Evolutionary conservation across 352 stramenopile genomes (phyloP).

Genomic region (Thalassiosira ordinaria): DNA sequence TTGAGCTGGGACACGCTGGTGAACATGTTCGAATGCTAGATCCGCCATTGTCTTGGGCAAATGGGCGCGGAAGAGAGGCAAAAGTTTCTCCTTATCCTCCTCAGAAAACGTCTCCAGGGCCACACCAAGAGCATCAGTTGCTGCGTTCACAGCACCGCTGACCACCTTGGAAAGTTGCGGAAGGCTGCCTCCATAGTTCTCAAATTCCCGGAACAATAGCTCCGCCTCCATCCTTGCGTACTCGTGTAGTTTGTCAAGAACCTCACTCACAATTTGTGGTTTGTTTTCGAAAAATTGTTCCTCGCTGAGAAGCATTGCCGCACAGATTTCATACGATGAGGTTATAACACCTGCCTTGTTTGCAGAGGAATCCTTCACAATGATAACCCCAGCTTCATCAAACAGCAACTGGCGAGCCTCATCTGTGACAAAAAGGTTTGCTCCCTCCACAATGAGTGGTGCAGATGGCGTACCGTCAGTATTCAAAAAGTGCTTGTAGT

Average conservation of each 20-base stretch:
- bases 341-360: slow-evolving; percentile 91
- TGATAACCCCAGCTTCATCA: slow-evolving; percentile 93
- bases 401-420: slow-evolving; percentile 94
- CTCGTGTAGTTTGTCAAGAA: slow-evolving; percentile 93
- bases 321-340: slow-evolving; percentile 89
- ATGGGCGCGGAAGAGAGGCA: slow-evolving; percentile 88
- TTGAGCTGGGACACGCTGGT: slow-evolving; percentile 91
- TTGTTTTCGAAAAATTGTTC: slow-evolving; percentile 97
- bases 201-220: slow-evolving; percentile 98
- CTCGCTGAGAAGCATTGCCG: slow-evolving; percentile 95
- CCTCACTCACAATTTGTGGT: slow-evolving; percentile 92
- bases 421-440: slow-evolving; percentile 96
- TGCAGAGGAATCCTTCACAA: slow-evolving; percentile 96
- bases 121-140: slow-evolving; percentile 93
- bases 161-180: slow-evolving; percentile 94
- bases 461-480: slow-evolving; percentile 88
- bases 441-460: slow-evolving; percentile 96
- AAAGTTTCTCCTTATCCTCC: slow-evolving; percentile 80
- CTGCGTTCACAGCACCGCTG: slow-evolving; percentile 93
- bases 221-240: slow-evolving; percentile 94
- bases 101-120: slow-evolving; percentile 91
- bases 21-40: slow-evolving; percentile 92
- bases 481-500: slow-evolving; percentile 91
- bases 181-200: slow-evolving; percentile 86
- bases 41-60: slow-evolving; percentile 93